Conservation (phyloP, 208 protist genomes). For the Crithidia mellificae region DNA sequence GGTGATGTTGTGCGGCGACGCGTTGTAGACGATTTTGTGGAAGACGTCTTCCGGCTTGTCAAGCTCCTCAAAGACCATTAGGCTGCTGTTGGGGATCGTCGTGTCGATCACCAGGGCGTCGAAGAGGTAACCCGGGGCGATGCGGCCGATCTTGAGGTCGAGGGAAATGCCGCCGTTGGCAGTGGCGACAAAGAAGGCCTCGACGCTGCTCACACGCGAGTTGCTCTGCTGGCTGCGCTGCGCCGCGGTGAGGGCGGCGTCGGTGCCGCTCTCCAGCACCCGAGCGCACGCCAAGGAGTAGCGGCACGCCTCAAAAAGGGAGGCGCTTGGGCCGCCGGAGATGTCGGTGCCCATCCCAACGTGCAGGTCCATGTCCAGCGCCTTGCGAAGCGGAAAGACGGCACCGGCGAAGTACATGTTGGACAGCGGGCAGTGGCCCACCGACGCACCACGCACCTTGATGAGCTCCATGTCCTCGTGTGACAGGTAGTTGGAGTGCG, state of each 20-base stretch:
- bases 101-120: constrained; percentile 89
- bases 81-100: constrained; percentile 37
- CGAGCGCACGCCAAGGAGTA: constrained; percentile 70
- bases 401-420: constrained; percentile 91
- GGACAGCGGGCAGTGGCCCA: constrained; percentile 93
- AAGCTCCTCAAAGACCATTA: constrained; percentile 60
- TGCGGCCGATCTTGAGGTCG: constrained; percentile 86
- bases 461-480: constrained; percentile 84
- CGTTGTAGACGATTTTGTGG: constrained; percentile 76
- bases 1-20: constrained; percentile 60
- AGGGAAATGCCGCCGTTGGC: constrained; percentile 83
- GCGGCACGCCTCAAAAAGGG: constrained; percentile 85
- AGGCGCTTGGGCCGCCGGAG: constrained; percentile 85
- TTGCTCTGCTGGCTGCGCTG: constrained; percentile 33
- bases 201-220: constrained; percentile 49
- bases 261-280: constrained; percentile 57
- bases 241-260: constrained; percentile 27
- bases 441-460: constrained; percentile 48
- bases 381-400: constrained; percentile 65
- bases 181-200: constrained; percentile 90
- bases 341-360: constrained; percentile 95
- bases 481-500: constrained; percentile 88
- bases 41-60: constrained; percentile 70
- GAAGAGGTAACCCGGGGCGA: constrained; percentile 86
- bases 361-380: constrained; percentile 70